Conservation (phyloP, 106 monocot species). For the Platanthera guangdongensis region DNA sequence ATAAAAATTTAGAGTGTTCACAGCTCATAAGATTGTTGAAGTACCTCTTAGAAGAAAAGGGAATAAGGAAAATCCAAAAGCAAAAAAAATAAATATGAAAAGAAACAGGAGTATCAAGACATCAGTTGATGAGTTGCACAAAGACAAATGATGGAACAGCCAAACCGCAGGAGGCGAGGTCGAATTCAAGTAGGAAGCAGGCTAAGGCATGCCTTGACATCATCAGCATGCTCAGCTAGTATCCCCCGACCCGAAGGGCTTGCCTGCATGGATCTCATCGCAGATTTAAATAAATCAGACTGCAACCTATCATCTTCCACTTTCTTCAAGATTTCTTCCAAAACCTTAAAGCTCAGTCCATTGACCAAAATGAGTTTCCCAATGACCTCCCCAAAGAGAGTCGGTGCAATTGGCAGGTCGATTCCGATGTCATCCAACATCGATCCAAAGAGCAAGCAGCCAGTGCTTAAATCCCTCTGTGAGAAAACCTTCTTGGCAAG, state of each 20-base stretch:
- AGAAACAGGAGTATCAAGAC: not conserved
- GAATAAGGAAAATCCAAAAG: not conserved
- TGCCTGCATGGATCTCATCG: slow-evolving; percentile 10
- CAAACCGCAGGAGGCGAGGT: not conserved
- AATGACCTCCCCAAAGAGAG: slow-evolving; percentile 54
- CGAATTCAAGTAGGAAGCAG: slow-evolving; percentile 14
- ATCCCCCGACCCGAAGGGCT: slow-evolving; percentile 13
- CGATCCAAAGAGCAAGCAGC: slow-evolving; percentile 55
- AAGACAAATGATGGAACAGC: not conserved
- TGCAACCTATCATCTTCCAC: slow-evolving; percentile 15
- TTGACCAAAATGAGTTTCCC: slow-evolving; percentile 49
- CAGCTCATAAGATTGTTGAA: not conserved
- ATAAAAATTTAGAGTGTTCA: slow-evolving; percentile 9
- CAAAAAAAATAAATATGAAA: slow-evolving; percentile 1
- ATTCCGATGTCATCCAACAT: slow-evolving; percentile 77
- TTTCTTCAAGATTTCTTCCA: slow-evolving; percentile 59
- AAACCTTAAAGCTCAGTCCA: slow-evolving; percentile 40
- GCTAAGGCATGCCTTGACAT: slow-evolving; percentile 19
- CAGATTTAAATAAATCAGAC: slow-evolving; percentile 12
- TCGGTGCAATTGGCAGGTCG: slow-evolving; percentile 72
- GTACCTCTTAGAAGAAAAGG: slow-evolving; percentile 13
- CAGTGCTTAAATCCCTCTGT: slow-evolving; percentile 42
- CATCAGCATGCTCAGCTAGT: slow-evolving; percentile 14
- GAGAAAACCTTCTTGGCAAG: slow-evolving; percentile 30
- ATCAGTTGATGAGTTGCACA: not conserved